Conservation (phyloP, 257 asterid genomes). For the Lycium ferocissimum region DNA sequence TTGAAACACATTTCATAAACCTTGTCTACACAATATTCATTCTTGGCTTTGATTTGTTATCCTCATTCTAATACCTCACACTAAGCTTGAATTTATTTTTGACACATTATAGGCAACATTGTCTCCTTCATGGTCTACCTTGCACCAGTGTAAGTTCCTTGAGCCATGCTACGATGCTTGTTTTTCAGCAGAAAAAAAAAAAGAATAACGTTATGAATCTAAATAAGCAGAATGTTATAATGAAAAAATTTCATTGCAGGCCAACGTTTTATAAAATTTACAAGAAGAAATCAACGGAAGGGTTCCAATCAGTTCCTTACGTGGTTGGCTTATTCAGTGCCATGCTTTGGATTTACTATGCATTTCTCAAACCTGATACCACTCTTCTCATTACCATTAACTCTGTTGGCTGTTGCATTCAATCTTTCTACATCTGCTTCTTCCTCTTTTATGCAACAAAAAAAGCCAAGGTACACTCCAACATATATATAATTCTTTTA, state of each 20-base stretch:
- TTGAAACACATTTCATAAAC: neutral
- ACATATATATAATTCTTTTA: neutral
- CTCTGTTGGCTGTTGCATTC: conserved; percentile 62
- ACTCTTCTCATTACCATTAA: conserved; percentile 75
- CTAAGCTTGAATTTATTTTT: neutral
- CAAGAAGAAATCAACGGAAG: conserved; percentile 67
- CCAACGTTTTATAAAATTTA: conserved; percentile 63
- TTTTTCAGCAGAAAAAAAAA: no score
- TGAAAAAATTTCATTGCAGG: conserved; percentile 37
- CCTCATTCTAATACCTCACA: neutral
- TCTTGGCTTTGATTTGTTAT: neutral
- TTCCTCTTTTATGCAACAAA: conserved; percentile 58
- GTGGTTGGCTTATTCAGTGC: conserved; percentile 69
- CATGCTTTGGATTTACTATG: conserved; percentile 78
- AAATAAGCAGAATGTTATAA: neutral
- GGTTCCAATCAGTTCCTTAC: conserved; percentile 67
- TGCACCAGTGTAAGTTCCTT: conserved; percentile 60
- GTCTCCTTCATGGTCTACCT: conserved; percentile 75
- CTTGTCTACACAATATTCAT: neutral
- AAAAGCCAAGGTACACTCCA: conserved; percentile 48
- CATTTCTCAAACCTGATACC: conserved; percentile 63
- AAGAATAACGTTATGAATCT: neutral
- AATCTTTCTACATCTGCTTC: conserved; percentile 56
- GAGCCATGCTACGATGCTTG: neutral
- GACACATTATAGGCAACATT: conserved; percentile 52